Evolutionary conservation across 2,329 filamentous ascomycete species (phyloP).

Genomic region (Rhynchosporium graminicola): DNA sequence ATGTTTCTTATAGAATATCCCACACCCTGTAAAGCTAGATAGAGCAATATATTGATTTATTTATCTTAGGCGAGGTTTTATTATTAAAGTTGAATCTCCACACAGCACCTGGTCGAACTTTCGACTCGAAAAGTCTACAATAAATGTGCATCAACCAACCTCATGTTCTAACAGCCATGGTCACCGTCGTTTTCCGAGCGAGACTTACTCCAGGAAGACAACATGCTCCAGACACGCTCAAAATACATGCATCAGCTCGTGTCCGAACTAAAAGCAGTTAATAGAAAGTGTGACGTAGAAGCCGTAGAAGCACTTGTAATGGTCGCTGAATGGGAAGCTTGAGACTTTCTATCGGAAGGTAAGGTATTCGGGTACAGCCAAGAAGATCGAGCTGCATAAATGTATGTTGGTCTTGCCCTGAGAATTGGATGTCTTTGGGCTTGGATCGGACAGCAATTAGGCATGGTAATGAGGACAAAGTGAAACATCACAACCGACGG

Average conservation of each 20-base stretch:
- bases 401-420: slow-evolving; percentile 70
- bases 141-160: slow-evolving; percentile 60
- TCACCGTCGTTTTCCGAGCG: slow-evolving; percentile 65
- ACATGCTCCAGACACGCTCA: slow-evolving; percentile 64
- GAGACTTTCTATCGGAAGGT: slow-evolving; percentile 29
- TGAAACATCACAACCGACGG: slow-evolving; percentile 60
- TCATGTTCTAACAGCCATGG: slow-evolving; percentile 66
- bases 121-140: slow-evolving; percentile 55
- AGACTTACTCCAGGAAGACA: slow-evolving; percentile 59
- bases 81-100: slow-evolving; percentile 61
- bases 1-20: too few species aligned
- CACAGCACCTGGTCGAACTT: slow-evolving; percentile 61
- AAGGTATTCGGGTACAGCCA: slow-evolving; percentile 69
- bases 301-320: slow-evolving; percentile 68
- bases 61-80: slow-evolving; percentile 51
- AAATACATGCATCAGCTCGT: slow-evolving; percentile 69
- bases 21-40: too few species aligned
- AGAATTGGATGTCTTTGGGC: slow-evolving; percentile 71
- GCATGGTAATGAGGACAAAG: slow-evolving; percentile 57
- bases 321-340: slow-evolving; percentile 64
- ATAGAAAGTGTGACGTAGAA: slow-evolving; percentile 65
- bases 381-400: slow-evolving; percentile 73
- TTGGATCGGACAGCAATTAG: slow-evolving; percentile 68
- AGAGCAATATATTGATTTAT: too few species aligned
- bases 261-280: slow-evolving; percentile 64